Conservation (phyloP, 2,329 filamentous ascomycete species). For the Ophiobolus disseminans region DNA sequence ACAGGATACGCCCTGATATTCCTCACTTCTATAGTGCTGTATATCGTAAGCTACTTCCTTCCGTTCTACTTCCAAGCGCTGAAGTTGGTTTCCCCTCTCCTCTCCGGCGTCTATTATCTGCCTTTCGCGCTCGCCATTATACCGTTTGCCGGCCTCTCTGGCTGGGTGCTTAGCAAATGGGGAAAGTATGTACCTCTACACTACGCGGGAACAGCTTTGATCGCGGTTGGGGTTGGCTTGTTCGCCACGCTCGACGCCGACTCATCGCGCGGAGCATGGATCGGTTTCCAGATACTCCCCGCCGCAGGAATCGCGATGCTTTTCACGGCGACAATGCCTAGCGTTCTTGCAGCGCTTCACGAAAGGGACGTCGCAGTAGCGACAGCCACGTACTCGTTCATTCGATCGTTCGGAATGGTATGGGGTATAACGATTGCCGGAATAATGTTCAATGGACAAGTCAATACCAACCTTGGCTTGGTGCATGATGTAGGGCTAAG, state of each 20-base stretch:
- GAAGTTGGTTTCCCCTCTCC: constrained; percentile 1
- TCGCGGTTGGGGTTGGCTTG: constrained; percentile 13
- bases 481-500: too few relatives aligned
- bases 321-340: constrained; percentile 52
- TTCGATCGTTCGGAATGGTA: constrained; percentile 18
- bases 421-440: constrained; percentile 22
- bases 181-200: constrained; percentile 27
- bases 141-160: constrained; percentile 1
- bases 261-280: constrained; percentile 16
- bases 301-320: constrained; percentile 42
- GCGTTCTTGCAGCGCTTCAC: constrained; percentile 29
- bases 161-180: constrained; percentile 21
- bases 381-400: constrained; percentile 18
- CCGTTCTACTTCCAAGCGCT: constrained; percentile 30
- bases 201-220: constrained; percentile 5
- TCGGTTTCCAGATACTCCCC: constrained; percentile 11
- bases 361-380: constrained; percentile 18
- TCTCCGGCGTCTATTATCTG: constrained; percentile 16
- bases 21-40: constrained; percentile 6
- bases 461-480: too few relatives aligned
- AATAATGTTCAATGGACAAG: too few relatives aligned
- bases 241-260: constrained; percentile 11
- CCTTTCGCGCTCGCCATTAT: constrained; percentile 14
- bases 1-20: constrained; percentile 14
- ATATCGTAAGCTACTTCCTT: constrained; percentile 12